Evolutionary conservation across 768 basidiomycete genomes (phyloP), one percentile per base, ranked within the genome.

Genomic region (Leccinum barrowsii): DNA sequence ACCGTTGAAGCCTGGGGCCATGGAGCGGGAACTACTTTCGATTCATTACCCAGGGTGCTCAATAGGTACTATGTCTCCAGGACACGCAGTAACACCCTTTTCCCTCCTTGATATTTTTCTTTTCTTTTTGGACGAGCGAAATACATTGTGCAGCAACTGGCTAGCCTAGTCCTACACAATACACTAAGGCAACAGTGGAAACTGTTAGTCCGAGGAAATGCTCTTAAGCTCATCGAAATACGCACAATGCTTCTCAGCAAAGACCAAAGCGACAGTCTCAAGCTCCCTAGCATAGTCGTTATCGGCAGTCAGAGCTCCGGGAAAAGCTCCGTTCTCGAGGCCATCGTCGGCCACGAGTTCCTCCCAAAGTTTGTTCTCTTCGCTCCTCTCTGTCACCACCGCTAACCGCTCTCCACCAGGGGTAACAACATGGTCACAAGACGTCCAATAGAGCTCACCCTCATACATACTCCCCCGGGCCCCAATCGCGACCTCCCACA

Each of bases 361-460:
- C 77, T 99, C 35, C 97, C 97, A 22, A 99, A 99, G 96, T 98
- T 68, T 63, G 93, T 80, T 7, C 7, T 37, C n/a, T 24, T 2
- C 15, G 21, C 40, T 51, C 12, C 48, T 55, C 44, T 10, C 37
- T 46, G 30, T 40, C 55, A 21, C 17, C 24, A 40, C 37, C 22
- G 37, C 49, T 62, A 51, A 56, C 54, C 50, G 28, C 46, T 30
- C 50, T 47, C 21, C 4, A 34, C 17, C 67, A 98, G 96, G 76
- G 97, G 97, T 56, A 89, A 94, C 73, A 98, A 98, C 74, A 99
- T 99, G 97, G 97, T 98, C 34, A 99, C 97, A 2, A 89, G 97
- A 1, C 87, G 97, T 55, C 97, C 97, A 2, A 98, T 99, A 66
- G 97, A 99, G 70, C 84, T 99, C 59, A 99, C 97, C 3, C 86